These are phyloP conservation scores for Nematodospora valgi DNA, from an alignment of 805 yeast genomes.

Conservation along the genomic window DNA sequence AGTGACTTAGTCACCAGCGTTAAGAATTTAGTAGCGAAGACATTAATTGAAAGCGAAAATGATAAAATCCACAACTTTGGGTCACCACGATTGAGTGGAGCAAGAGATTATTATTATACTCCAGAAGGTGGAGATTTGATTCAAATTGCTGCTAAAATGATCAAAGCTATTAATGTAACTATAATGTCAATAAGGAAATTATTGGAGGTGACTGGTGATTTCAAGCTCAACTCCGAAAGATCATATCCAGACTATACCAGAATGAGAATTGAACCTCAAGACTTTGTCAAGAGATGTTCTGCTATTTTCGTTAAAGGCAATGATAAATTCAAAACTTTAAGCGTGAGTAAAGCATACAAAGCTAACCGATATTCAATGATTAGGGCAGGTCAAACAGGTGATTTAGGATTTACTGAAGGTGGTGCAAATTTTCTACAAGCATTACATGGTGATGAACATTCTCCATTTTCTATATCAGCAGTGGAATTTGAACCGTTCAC, in stretches of 20 bases:
- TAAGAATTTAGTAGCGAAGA: conserved; percentile 56
- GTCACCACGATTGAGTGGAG: conserved; percentile 1
- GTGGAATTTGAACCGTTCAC: conserved; percentile 36
- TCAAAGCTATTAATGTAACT: conserved; percentile 49
- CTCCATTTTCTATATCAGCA: conserved; percentile 32
- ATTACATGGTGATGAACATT: conserved; percentile 17
- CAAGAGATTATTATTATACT: conserved; percentile 49
- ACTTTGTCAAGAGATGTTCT: conserved; percentile 60
- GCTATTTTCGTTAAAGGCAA: conserved; percentile 13
- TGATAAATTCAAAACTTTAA: neutral
- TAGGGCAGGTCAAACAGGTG: conserved; percentile 49
- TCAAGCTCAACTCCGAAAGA: conserved; percentile 51
- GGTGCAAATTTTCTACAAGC: conserved; percentile 46
- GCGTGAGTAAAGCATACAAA: conserved; percentile 4
- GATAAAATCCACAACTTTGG: conserved; percentile 4
- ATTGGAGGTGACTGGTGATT: conserved; percentile 61
- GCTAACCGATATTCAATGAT: conserved; percentile 48
- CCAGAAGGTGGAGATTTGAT: conserved; percentile 66
- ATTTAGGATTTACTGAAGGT: conserved; percentile 43
- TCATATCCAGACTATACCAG: conserved; percentile 62
- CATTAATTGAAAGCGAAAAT: conserved; percentile 41
- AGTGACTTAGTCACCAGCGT: conserved; percentile 65
- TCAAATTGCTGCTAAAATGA: conserved; percentile 57
- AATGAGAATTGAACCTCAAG: conserved; percentile 55
- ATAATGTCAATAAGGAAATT: conserved; percentile 49